Evolutionary conservation across 176 grass and related monocot genomes (phyloP).

Genomic region (Raddia distichophylla): DNA sequence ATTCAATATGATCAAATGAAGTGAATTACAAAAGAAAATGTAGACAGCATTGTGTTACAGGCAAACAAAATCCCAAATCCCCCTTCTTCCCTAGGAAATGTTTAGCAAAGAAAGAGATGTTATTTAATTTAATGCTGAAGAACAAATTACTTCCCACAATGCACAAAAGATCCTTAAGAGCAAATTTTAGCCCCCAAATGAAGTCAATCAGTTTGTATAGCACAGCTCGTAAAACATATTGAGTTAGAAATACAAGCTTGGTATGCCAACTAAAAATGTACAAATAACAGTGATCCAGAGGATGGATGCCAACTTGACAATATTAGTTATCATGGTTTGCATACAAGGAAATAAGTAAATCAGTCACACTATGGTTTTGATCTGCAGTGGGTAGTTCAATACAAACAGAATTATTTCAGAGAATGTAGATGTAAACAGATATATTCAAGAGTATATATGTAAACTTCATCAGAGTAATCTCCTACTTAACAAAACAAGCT

Average conservation of each 20-base stretch:
- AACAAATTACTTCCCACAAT: not conserved
- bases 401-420: slow-evolving; percentile 16
- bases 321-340: not conserved
- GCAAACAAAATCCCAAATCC: not conserved
- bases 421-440: slow-evolving; percentile 22
- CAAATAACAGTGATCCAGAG: not conserved
- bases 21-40: not conserved
- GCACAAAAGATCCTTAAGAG: not conserved
- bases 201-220: slow-evolving; percentile 4
- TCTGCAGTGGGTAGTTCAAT: not conserved
- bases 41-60: not conserved
- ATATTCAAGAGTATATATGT: not conserved
- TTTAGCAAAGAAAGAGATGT: not conserved
- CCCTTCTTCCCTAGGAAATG: not conserved
- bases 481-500: slow-evolving; percentile 1
- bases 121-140: not conserved
- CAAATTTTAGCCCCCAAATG: not conserved
- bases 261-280: not conserved
- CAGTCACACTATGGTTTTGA: not conserved
- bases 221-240: not conserved
- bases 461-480: not conserved
- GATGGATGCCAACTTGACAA: not conserved
- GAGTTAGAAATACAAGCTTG: slow-evolving; percentile 1
- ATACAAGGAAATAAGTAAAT: not conserved
- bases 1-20: slow-evolving; percentile 6